Conservation (phyloP, 495 filamentous ascomycete species). For the Immersiella caudata region DNA sequence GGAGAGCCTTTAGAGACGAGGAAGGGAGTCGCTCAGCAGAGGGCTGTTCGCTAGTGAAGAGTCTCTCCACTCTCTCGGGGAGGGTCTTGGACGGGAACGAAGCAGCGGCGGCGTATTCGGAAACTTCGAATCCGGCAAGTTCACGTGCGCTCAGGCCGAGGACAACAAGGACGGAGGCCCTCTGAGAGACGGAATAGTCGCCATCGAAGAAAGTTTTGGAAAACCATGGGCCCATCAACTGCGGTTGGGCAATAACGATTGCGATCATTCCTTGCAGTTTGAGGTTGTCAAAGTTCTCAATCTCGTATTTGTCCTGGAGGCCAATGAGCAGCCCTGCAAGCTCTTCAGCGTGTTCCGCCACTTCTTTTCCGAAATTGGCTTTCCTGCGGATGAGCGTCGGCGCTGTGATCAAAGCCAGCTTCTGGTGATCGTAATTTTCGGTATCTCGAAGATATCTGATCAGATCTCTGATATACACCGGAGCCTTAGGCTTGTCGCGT, state of each 20-base stretch:
- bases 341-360: slow-evolving; percentile 80
- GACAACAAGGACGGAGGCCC: slow-evolving; percentile 76
- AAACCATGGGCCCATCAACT: slow-evolving; percentile 81
- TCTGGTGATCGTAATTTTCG: slow-evolving; percentile 82
- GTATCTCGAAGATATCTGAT: slow-evolving; percentile 75
- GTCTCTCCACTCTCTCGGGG: slow-evolving; percentile 58
- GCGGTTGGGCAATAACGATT: slow-evolving; percentile 72
- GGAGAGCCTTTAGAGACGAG: slow-evolving; percentile 52
- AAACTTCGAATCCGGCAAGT: slow-evolving; percentile 75
- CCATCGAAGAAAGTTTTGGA: slow-evolving; percentile 85
- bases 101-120: slow-evolving; percentile 51
- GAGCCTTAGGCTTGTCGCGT: slow-evolving; percentile 78
- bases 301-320: slow-evolving; percentile 76
- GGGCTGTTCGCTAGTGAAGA: slow-evolving; percentile 40
- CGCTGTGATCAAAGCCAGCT: slow-evolving; percentile 74
- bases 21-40: slow-evolving; percentile 23
- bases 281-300: slow-evolving; percentile 74
- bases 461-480: slow-evolving; percentile 90
- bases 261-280: slow-evolving; percentile 84
- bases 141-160: slow-evolving; percentile 86
- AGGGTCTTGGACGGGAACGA: slow-evolving; percentile 75
- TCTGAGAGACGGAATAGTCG: slow-evolving; percentile 83
- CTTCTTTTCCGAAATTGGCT: slow-evolving; percentile 81
- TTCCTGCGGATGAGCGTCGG: slow-evolving; percentile 85
- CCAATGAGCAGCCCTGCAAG: slow-evolving; percentile 75